A percentile compares a stretch with the other conserved stretches of the same genome.
phyloP scores from a whole-genome alignment of 225 moss, liverwort and hornwort species.

The Rhytidiadelphus loreus region DNA sequence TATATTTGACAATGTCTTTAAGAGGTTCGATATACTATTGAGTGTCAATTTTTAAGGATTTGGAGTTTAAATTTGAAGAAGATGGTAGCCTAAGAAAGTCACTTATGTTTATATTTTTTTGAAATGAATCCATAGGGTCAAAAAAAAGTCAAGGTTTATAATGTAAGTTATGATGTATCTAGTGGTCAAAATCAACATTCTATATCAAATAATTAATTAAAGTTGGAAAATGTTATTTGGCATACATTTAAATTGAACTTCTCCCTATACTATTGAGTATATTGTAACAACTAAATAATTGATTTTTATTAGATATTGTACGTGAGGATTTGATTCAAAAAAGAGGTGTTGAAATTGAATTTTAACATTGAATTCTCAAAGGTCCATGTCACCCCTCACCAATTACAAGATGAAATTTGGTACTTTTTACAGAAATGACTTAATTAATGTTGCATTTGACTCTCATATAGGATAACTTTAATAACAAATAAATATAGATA shows the following conservation, averaged over 20 bases:
- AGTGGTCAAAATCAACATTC: rapidly evolving
- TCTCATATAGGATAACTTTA: rapidly evolving
- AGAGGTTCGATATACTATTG: rapidly evolving
- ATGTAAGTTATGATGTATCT: not conserved
- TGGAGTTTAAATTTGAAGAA: not conserved
- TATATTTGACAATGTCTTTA: too few relatives aligned
- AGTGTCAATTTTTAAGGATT: not conserved
- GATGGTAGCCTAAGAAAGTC: not conserved
- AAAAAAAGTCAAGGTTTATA: too few relatives aligned
- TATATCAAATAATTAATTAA: not conserved
- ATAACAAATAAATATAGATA: too few relatives aligned
- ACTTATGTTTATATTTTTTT: too few relatives aligned
- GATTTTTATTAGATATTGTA: not conserved
- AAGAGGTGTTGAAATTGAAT: not conserved
- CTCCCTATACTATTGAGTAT: too few relatives aligned
- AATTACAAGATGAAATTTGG: not conserved
- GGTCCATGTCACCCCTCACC: rapidly evolving
- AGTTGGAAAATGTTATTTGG: not conserved
- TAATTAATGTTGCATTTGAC: rapidly evolving
- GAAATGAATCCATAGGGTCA: too few relatives aligned
- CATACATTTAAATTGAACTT: not conserved
- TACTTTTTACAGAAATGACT: not conserved
- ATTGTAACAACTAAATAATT: not conserved
- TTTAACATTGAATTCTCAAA: not conserved
- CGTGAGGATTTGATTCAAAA: rapidly evolving